These are phyloP conservation scores for Saccharomyces jurei DNA, from an alignment of 805 yeast species.

Conservation along the genomic window DNA sequence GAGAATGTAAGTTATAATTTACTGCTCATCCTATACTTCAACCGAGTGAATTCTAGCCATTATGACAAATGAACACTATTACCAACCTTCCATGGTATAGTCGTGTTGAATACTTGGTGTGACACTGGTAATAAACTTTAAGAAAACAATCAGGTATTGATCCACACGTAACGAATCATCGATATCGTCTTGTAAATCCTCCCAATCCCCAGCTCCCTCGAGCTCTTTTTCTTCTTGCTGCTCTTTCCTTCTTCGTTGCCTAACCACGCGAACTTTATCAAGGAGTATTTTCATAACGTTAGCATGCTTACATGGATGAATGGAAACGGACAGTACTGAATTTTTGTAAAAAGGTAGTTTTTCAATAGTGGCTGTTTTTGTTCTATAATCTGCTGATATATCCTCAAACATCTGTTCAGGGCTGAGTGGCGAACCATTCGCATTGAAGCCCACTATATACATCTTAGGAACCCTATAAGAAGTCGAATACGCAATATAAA, in stretches of 20 bases:
- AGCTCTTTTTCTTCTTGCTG: conserved; percentile 38
- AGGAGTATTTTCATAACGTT: conserved; percentile 86
- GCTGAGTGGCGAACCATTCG: conserved; percentile 75
- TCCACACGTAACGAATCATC: conserved; percentile 66
- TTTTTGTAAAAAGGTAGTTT: conserved; percentile 74
- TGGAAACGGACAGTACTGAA: conserved; percentile 61
- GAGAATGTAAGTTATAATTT: no score
- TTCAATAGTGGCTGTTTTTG: conserved; percentile 95
- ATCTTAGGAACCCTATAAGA: conserved; percentile 93
- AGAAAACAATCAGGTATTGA: conserved; percentile 80
- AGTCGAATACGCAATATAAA: conserved; percentile 87
- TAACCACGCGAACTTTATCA: conserved; percentile 57
- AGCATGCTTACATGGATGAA: conserved; percentile 95
- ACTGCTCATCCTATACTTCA: not conserved
- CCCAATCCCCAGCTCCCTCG: conserved; percentile 44
- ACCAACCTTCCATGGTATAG: conserved; percentile 94
- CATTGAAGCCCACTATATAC: conserved; percentile 80
- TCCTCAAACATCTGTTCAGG: conserved; percentile 94
- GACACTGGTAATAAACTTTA: conserved; percentile 92
- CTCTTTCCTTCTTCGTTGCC: conserved; percentile 36
- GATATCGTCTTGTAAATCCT: conserved; percentile 37
- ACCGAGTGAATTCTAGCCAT: not conserved
- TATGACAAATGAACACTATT: conserved; percentile 2
- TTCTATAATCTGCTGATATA: conserved; percentile 81
- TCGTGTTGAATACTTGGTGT: conserved; percentile 97